A percentile compares a stretch with the other conserved stretches of the same genome.
Conservation (phyloP, 2,329 filamentous ascomycete species). For the Dothistroma septosporum region DNA sequence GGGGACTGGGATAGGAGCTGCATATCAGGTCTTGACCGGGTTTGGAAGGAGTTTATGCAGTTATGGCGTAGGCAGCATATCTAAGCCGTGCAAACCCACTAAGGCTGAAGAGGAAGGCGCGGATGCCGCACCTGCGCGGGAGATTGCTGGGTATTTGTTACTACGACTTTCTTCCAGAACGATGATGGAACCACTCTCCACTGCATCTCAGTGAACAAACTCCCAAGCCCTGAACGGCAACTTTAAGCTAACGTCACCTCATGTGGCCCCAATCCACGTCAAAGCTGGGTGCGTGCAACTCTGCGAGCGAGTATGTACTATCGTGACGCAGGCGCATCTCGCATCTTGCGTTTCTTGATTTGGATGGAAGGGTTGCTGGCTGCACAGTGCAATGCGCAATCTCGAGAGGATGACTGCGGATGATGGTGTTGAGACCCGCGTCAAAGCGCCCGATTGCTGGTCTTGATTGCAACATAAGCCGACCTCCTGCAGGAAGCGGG, state of each 20-base stretch:
- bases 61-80: not conserved
- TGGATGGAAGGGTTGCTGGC: not conserved
- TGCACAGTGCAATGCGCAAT: not conserved
- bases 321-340: not conserved
- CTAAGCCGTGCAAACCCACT: not conserved
- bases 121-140: not conserved
- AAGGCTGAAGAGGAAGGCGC: constrained; percentile 2
- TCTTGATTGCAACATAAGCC: not conserved
- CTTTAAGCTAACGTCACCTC: constrained; percentile 9
- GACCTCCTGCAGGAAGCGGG: not conserved
- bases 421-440: not conserved
- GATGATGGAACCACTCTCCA: not conserved
- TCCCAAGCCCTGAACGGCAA: not conserved
- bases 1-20: not conserved
- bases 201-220: not conserved
- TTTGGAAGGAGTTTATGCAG: constrained; percentile 2
- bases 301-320: constrained; percentile 1
- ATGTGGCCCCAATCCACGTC: not conserved
- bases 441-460: not conserved
- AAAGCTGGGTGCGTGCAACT: not conserved
- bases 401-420: not conserved
- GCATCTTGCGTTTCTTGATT: not conserved
- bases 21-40: not conserved
- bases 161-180: not conserved
- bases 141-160: not conserved